Evolutionary conservation across 2,329 filamentous ascomycete genomes (phyloP), one percentile per base, ranked within the genome.

Genomic region (Arthroderma sp.): DNA sequence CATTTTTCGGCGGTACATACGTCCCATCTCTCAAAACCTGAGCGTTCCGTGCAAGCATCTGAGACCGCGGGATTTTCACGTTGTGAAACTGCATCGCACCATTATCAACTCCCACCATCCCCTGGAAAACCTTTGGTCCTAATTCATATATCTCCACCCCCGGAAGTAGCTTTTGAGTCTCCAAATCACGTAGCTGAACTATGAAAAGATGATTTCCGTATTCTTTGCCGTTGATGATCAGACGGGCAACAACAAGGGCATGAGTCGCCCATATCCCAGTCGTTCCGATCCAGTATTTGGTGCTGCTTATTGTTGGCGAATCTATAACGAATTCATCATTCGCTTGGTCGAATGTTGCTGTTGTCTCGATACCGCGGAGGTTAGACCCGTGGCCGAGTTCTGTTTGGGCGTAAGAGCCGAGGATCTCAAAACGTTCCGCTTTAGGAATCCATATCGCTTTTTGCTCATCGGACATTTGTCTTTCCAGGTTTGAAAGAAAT

Each of bases 351-450:
- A 60, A 59, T 5, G 54, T 60, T 3, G 59, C 57, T 3, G 57
- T 59, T 2, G 59, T 61, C 47, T 60, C 56, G 30, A 61, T 55
- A 6, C 57, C 58, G 15, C 52, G 47, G 8, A 61, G 55, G 39
- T 55, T 53, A 11, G 54, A 57, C 28, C 59, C 58, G 50, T 61
- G 58, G n/a, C 54, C 55, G 6, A 61, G 49, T 45, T 61, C 58
- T 1, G 59, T 61, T 44, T 61, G 59, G 2, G 48, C 46, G 42
- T 60, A 61, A 6, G 52, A 54, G 27, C 59, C 58, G 28, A 55
- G 51, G 29, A 60, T 59, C 42, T 55, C 53, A 38, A 53, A 50
- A 22, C 47, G 43, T 36, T 53, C 49, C 8, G 52, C 52, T 42
- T 52, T 54, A 9, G 54, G 54, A 7, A 56, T 47, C 54, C 54